phyloP scores from a whole-genome alignment of 1,139 yeast genomes.

The Meyerozyma elateridarum region DNA sequence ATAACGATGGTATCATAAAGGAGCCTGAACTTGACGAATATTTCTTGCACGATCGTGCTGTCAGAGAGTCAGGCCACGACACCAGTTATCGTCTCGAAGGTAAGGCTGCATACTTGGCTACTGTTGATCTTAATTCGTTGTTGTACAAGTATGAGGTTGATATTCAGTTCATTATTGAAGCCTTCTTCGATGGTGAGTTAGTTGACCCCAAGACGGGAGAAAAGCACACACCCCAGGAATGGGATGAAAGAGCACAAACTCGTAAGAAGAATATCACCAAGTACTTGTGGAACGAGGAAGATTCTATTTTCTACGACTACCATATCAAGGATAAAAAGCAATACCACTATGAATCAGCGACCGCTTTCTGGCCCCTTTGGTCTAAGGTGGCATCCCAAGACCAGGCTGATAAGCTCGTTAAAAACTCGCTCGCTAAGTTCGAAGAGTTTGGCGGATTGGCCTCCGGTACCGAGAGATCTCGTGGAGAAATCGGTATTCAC shows the following conservation, averaged over 20 bases:
- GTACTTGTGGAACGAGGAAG: conserved; percentile 80
- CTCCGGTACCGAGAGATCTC: conserved; percentile 73
- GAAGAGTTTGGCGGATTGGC: conserved; percentile 89
- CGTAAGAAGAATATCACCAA: conserved; percentile 59
- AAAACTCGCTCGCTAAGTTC: conserved; percentile 59
- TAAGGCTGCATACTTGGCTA: conserved; percentile 82
- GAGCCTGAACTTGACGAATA: conserved; percentile 86
- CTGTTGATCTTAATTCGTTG: conserved; percentile 83
- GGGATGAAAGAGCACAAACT: conserved; percentile 54
- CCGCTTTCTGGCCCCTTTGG: conserved; percentile 93
- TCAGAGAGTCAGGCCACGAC: conserved; percentile 95
- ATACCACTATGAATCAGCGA: conserved; percentile 77
- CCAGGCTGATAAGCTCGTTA: conserved; percentile 68
- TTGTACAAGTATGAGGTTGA: conserved; percentile 88
- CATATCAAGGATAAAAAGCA: conserved; percentile 56
- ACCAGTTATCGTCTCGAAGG: conserved; percentile 90
- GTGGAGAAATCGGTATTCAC: conserved; percentile 66
- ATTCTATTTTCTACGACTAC: conserved; percentile 81
- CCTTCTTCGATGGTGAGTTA: conserved; percentile 51
- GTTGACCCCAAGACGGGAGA: conserved; percentile 16
- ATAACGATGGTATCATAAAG: conserved; percentile 58
- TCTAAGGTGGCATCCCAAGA: conserved; percentile 64
- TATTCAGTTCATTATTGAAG: conserved; percentile 62
- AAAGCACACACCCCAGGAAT: conserved; percentile 47
- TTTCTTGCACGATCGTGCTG: conserved; percentile 90